phyloP scores from a whole-genome alignment of 495 filamentous ascomycete genomes.

The Penicillium cinerascens region DNA sequence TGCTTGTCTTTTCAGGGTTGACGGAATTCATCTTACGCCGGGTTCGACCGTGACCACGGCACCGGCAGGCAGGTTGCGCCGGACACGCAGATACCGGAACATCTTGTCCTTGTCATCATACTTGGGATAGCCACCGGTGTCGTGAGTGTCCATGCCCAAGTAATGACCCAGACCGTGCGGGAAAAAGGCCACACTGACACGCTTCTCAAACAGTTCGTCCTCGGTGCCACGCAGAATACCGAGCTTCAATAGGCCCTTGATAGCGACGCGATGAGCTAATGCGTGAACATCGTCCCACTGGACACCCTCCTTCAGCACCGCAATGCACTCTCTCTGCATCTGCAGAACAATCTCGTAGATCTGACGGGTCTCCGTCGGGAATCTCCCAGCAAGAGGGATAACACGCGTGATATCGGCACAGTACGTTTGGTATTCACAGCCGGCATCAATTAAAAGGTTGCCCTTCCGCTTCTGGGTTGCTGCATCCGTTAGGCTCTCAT shows the following conservation, averaged over 20 bases:
- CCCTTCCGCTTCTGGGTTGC: constrained; percentile 53
- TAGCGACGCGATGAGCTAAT: constrained; percentile 75
- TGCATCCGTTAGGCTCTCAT: constrained; percentile 52
- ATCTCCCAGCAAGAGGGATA: constrained; percentile 76
- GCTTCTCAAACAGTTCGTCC: constrained; percentile 67
- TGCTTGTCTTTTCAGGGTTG: neutral
- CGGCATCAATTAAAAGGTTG: constrained; percentile 80
- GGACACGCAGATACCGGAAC: constrained; percentile 81
- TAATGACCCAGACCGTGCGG: constrained; percentile 92
- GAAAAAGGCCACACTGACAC: constrained; percentile 83
- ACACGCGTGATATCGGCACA: constrained; percentile 87
- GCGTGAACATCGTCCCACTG: constrained; percentile 84
- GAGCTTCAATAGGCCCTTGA: constrained; percentile 69
- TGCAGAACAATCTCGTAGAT: constrained; percentile 83
- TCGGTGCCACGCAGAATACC: constrained; percentile 68
- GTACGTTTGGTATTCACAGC: constrained; percentile 75
- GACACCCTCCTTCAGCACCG: constrained; percentile 67
- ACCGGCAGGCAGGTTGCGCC: constrained; percentile 68
- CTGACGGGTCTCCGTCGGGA: constrained; percentile 63
- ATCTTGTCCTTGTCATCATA: constrained; percentile 80
- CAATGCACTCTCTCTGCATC: constrained; percentile 80
- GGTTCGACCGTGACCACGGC: constrained; percentile 89
- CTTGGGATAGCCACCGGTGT: constrained; percentile 82
- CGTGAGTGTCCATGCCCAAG: constrained; percentile 92
- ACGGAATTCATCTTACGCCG: constrained; percentile 52